Evolutionary conservation across 768 basidiomycete genomes (phyloP).

Genomic region (Lactarius hatsudake): DNA sequence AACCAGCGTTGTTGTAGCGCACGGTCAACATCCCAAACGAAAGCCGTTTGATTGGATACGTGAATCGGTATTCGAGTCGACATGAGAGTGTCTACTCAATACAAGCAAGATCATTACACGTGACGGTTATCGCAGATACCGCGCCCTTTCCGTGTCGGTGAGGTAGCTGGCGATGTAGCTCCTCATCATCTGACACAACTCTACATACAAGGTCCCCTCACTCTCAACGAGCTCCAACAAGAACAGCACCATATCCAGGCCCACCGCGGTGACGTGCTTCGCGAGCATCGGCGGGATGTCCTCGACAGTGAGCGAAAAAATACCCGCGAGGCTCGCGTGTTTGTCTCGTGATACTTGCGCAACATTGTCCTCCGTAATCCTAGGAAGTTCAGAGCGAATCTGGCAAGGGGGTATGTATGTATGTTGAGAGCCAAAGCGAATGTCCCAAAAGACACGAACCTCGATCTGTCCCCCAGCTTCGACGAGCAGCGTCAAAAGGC

Average conservation of each 20-base stretch:
- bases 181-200: constrained; percentile 18
- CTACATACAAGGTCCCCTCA: not conserved
- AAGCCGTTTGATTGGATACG: constrained; percentile 73
- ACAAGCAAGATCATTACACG: not conserved
- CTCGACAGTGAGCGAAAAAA: constrained; percentile 15
- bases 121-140: not conserved
- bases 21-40: constrained; percentile 91
- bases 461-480: constrained; percentile 13
- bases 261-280: constrained; percentile 2
- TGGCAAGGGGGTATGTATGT: not conserved
- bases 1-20: constrained; percentile 17
- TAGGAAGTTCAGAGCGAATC: constrained; percentile 14
- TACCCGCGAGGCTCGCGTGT: constrained; percentile 13
- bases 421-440: not conserved
- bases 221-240: constrained; percentile 8
- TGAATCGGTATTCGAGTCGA: constrained; percentile 24
- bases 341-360: constrained; percentile 19
- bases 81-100: not conserved
- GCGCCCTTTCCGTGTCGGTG: constrained; percentile 16
- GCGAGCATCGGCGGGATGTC: constrained; percentile 16
- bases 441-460: constrained; percentile 6
- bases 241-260: constrained; percentile 13
- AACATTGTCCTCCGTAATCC: constrained; percentile 15
- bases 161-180: constrained; percentile 19
- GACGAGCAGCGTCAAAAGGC: constrained; percentile 12